Base-by-base conservation (phyloP, 345 rosid species). In the Murraya paniculata region DNA sequence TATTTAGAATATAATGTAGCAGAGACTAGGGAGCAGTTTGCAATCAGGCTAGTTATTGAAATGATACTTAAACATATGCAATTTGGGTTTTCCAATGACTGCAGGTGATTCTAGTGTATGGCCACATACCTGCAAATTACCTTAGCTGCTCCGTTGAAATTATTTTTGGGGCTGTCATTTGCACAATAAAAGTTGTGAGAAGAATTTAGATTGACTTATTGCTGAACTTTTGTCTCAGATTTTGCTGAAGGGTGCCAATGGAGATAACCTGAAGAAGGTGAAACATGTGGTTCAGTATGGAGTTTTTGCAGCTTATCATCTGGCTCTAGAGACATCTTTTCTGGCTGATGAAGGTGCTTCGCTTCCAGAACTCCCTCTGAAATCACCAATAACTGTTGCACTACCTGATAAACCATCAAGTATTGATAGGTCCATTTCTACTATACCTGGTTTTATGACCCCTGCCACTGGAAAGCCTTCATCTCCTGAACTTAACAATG, bases 321-420 rank as follows among this genome's bases (percentile, higher is more conserved):
- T 96, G 83, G 99, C 98, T 73, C 82, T 96, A 55, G 99, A 96
- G 93, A 96, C 99, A 60, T 96, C 97, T 21, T 96, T 93, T 81
- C 92, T 94, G 72, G 97, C 97, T 57, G 98, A 96, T 84, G 99
- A 96, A 86, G 95, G 99, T 35, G 99, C 99, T 71, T 88, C 97
- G n/a, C 91, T 96, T 60, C 98, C 95, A 33, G 95, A 96, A 76
- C 89, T 92, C 77, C 97, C 92, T 72, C 78, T 96, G 79, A 94
- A 84, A 72, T 87, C 95, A 79, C 98, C 94, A 39, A 83, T 94
- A 78, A 96, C 94, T 6, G 98, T 94, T 77, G 95, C 97, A 45
- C 82, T 96, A 79, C 99, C 98, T 39, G 92, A 85, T 84, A 94
- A 94, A 82, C 87, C 89, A 78, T 87, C 92, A 80, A 78, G 85